Conservation (phyloP, 352 stramenopile species). For the Globisporangium parvum region DNA sequence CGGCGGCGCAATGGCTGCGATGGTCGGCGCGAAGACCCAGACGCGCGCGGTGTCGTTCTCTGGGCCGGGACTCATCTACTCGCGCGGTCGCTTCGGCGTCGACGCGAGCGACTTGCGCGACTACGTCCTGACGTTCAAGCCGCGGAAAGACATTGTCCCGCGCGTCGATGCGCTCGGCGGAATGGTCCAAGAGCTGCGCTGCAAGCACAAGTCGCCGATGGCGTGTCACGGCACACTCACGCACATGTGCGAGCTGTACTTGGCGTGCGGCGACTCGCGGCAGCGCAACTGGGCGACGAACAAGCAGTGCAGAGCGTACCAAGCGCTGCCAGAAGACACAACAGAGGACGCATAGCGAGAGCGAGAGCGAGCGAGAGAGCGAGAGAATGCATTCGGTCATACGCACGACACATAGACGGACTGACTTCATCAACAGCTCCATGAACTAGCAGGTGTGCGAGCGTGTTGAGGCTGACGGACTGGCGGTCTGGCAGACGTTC, state of each 20-base stretch:
- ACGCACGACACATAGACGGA: no score
- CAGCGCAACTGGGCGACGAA: conserved; percentile 59
- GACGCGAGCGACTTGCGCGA: conserved; percentile 53
- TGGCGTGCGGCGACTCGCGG: conserved; percentile 55
- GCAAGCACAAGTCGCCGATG: conserved; percentile 60
- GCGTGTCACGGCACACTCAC: conserved; percentile 65
- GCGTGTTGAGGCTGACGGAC: no score
- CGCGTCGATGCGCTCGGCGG: conserved; percentile 66
- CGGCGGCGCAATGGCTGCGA: conserved; percentile 63
- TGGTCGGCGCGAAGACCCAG: conserved; percentile 69
- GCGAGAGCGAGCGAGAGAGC: neutral
- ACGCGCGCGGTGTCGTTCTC: conserved; percentile 72
- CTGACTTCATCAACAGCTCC: no score
- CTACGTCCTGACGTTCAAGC: conserved; percentile 79
- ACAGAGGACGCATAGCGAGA: conserved; percentile 9
- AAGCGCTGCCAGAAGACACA: conserved; percentile 15
- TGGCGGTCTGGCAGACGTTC: conserved; percentile 11
- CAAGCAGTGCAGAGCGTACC: conserved; percentile 50
- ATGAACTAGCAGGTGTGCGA: no score
- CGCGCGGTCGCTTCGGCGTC: conserved; percentile 62
- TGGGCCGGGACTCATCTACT: conserved; percentile 65
- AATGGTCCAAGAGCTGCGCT: conserved; percentile 75
- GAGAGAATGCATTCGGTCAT: no score
- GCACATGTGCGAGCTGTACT: conserved; percentile 74
- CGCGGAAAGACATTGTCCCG: conserved; percentile 69